Base-by-base conservation (phyloP, 2,329 filamentous ascomycete genomes). In the Colletotrichum kahawae region DNA sequence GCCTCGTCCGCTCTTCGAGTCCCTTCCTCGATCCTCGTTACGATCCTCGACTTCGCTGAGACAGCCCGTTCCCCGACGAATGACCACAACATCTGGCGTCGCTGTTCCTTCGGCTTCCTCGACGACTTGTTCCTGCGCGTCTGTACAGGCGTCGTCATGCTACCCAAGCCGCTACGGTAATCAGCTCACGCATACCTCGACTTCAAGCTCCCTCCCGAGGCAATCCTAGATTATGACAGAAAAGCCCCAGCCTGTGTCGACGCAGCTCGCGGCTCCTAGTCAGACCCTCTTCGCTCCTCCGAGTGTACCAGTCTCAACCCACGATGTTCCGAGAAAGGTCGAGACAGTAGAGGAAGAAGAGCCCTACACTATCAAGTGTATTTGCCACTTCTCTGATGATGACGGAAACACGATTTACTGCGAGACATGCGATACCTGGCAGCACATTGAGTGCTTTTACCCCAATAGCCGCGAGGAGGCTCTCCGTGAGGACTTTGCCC, bases 381-480 rank as follows among this genome's bases (percentile, higher is more conserved):
- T 98, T 80, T 99, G 97, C 87, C 93, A 93, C 83, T 98, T 94
- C 85, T 88, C 92, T 83, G 95, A 98, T 87, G 97, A 99, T 89
- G 97, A 99, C 88, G 97, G 97, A 85, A 96, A 95, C 85, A 99
- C 97, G 75, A 97, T 99, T 77, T 95, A 96, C 85, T 99, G 97
- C 89, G 97, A 98, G 83, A 92, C 90, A 74, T 99, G 97, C 89
- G 95, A 98, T 83, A 97, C 95, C 65, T 99, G 97, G 97, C 97
- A 99, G 86, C 97, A 99, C 85, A 98, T 98, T 80, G 93, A 95
- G 83, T 99, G 97, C 86, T 98, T 98, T 86, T 98, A 98, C 83
- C 91, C 91, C 27, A 84, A 91, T 77, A 94, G 95, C 79, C 90
- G 92, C 82, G 90, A 92, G 83, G 89, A 94, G 88, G 90, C 94